These are phyloP conservation scores for Candida xiaguanensis DNA, from an alignment of 805 yeast genomes.

Conservation along the genomic window DNA sequence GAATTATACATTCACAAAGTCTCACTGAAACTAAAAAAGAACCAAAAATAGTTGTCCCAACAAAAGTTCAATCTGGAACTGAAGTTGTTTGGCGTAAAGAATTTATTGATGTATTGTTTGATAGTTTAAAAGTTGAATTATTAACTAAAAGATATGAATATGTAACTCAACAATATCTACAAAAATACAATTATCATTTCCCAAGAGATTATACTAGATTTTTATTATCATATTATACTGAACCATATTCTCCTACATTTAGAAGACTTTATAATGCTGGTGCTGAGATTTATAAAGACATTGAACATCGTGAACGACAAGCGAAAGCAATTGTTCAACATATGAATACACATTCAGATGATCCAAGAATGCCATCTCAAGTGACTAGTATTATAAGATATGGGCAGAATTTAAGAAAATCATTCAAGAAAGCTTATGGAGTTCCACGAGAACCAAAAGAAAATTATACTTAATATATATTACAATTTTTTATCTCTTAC, in stretches of 20 bases:
- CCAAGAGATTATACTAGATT: constrained; percentile 1
- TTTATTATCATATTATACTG: neutral
- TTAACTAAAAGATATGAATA: constrained; percentile 1
- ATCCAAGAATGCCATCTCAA: constrained; percentile 2
- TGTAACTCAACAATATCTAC: neutral
- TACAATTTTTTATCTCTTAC: constrained; percentile 45
- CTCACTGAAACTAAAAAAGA: too few relatives aligned
- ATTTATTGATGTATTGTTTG: neutral
- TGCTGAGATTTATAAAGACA: neutral
- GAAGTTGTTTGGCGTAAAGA: constrained; percentile 1
- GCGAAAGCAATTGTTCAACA: neutral
- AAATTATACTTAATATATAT: constrained; percentile 8
- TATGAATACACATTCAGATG: constrained; percentile 3
- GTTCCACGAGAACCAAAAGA: constrained; percentile 14
- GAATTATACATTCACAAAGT: neutral
- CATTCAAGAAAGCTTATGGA: constrained; percentile 15
- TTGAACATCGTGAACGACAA: neutral
- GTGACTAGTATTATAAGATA: neutral
- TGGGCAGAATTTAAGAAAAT: constrained; percentile 14
- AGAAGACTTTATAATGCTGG: neutral
- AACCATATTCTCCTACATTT: neutral
- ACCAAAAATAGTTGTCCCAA: too few relatives aligned
- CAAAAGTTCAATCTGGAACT: neutral
- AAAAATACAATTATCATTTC: neutral
- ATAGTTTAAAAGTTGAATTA: neutral